A percentile compares a stretch with the other conserved stretches of the same genome.
These are phyloP conservation scores for Chaetomium globosum DNA, from an alignment of 2,329 filamentous ascomycete species.

Conservation along the genomic window DNA sequence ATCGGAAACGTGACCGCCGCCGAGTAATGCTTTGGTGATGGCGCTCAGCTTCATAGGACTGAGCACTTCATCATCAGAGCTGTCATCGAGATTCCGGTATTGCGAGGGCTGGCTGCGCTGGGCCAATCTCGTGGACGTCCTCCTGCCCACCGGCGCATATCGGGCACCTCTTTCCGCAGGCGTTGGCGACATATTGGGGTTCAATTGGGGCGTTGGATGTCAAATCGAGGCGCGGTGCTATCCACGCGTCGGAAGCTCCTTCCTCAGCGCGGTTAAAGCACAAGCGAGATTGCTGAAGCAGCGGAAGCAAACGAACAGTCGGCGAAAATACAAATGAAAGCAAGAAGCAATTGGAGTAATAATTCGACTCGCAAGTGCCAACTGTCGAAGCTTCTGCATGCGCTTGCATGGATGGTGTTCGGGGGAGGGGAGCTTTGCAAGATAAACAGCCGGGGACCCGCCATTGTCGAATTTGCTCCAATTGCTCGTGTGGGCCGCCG, in stretches of 20 bases:
- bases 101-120: slow-evolving; percentile 43
- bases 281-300: slow-evolving; percentile 36
- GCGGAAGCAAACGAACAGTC: background rate
- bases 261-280: slow-evolving; percentile 3
- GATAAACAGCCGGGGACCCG: slow-evolving; percentile 10
- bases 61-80: slow-evolving; percentile 91
- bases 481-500: background rate
- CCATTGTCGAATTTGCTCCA: background rate
- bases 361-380: background rate
- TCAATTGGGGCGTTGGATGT: slow-evolving; percentile 51
- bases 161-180: slow-evolving; percentile 41
- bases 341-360: slow-evolving; percentile 21
- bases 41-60: slow-evolving; percentile 93
- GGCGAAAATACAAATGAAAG: background rate
- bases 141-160: slow-evolving; percentile 51
- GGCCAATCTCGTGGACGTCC: slow-evolving; percentile 59
- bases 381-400: background rate
- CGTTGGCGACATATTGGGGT: slow-evolving; percentile 34
- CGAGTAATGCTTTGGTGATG: slow-evolving; percentile 82
- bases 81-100: slow-evolving; percentile 68
- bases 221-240: background rate
- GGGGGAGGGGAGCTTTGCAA: slow-evolving; percentile 9
- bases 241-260: slow-evolving; percentile 9
- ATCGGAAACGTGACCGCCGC: slow-evolving; percentile 41
- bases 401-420: slow-evolving; percentile 6